Base-by-base conservation (phyloP, 2,329 filamentous ascomycete species). In the Plectosphaerella plurivora region DNA sequence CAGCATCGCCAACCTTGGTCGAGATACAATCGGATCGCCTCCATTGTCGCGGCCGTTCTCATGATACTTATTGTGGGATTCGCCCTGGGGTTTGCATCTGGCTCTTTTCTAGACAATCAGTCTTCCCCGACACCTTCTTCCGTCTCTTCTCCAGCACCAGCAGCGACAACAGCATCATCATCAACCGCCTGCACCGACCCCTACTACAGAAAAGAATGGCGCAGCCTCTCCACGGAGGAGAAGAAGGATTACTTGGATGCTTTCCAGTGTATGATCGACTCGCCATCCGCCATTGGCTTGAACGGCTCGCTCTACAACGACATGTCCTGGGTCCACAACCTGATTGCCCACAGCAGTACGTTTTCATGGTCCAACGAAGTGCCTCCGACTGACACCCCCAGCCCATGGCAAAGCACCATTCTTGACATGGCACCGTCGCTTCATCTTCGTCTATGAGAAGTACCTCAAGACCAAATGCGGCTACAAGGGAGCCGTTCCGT, bases 301-400 rank as follows among this genome's bases (percentile, higher is more conserved):
- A 55, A 55, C 25, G 53, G 53, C 3, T 53, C 55, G 6, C 39
- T 57, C 5, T 55, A 57, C 49, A 47, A 57, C 33, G 55, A 57
- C n/a, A 55, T 57, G n/a, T 50, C 55, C 2, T 57, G 53, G 51
- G 55, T 54, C 1, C 55, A 57, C 37, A 57, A 57, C 28, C 53
- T 57, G 4, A 45, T 57, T 8, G 55, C 55, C n/a, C 53, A 57
- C 12, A 55, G 51, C 47, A 57, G 51, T 57, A 28, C 52, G 53
- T 53, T 24, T 28, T 6, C 18, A 10, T 12, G 12, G 14, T 14
- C 10, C 3, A 16, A 20, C 24, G 8, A 9, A 8, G 28, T 8
- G 9, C 28, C 28, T 2, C 28, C 9, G 7, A 33, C 28, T 8
- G 9, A 33, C 28, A 12, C 24, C 3, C 18, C 4, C 25, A 51